Evolutionary conservation across 805 yeast species (phyloP).

Genomic region (Saturnispora diversa): DNA sequence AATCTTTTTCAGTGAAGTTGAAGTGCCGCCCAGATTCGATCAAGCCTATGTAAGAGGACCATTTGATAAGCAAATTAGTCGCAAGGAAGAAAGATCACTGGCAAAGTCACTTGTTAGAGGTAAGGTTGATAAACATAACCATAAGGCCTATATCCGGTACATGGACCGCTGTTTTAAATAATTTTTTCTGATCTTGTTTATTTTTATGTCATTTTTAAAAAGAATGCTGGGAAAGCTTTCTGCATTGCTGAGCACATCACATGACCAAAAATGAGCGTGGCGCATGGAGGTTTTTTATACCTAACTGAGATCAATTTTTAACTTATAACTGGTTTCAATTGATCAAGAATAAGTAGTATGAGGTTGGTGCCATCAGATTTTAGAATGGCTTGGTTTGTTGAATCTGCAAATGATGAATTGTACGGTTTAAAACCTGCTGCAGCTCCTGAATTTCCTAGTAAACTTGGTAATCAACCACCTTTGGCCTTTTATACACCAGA

Average conservation of each 20-base stretch:
- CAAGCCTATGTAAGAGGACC: background rate
- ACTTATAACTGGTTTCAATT: too few species aligned
- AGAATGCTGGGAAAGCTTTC: too few species aligned
- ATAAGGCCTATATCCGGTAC: background rate
- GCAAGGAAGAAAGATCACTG: background rate
- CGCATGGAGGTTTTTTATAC: too few species aligned
- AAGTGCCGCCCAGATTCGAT: background rate
- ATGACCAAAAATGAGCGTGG: too few species aligned
- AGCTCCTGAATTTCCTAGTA: background rate
- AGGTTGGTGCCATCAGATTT: conserved; percentile 6
- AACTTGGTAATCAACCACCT: conserved; percentile 11
- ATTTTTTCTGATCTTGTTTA: background rate
- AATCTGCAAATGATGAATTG: conserved; percentile 2
- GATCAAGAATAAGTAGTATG: too few species aligned
- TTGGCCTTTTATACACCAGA: conserved; percentile 12
- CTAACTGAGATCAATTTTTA: too few species aligned
- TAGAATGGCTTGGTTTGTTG: conserved; percentile 4
- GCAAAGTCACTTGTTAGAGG: background rate
- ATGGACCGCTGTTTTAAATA: conserved; percentile 1
- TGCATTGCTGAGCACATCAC: conserved; percentile 1
- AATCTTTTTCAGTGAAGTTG: background rate
- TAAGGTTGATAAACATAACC: background rate
- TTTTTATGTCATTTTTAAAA: too few species aligned
- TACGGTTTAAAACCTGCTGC: background rate
- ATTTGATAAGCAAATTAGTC: background rate